These are phyloP conservation scores for Viola odorata DNA, from an alignment of 345 rosid species.

Conservation along the genomic window DNA sequence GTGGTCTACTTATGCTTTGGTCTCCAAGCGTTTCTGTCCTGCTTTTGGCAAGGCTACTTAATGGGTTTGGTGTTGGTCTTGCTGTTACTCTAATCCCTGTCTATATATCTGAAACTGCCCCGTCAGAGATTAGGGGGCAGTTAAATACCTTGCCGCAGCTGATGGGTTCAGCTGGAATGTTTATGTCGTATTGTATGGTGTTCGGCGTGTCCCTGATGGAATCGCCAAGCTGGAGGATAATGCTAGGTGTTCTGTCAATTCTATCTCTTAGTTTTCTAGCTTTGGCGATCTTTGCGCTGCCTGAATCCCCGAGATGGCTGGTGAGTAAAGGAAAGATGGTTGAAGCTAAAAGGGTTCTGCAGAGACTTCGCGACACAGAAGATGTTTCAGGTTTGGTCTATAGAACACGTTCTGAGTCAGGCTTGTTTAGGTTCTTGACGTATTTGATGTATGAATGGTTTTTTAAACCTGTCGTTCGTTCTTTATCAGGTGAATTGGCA, in stretches of 20 bases:
- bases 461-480: not conserved
- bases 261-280: constrained; percentile 28
- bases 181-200: constrained; percentile 35
- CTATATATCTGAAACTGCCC: constrained; percentile 45
- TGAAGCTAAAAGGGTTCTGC: constrained; percentile 33
- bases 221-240: constrained; percentile 42
- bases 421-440: not conserved
- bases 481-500: constrained; percentile 37
- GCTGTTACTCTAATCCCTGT: constrained; percentile 44
- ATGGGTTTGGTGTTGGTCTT: constrained; percentile 41
- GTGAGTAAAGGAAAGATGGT: constrained; percentile 39
- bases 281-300: constrained; percentile 33
- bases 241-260: constrained; percentile 43
- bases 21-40: constrained; percentile 40
- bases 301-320: constrained; percentile 47
- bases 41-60: constrained; percentile 31
- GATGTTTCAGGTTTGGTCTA: constrained; percentile 36
- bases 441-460: not conserved
- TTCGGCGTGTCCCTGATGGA: constrained; percentile 36
- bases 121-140: constrained; percentile 39
- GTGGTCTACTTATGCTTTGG: constrained; percentile 43
- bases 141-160: constrained; percentile 45
- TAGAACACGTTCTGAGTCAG: not conserved
- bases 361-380: constrained; percentile 33
- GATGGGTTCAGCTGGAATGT: constrained; percentile 42